These are phyloP conservation scores for Lichtheimia ornata DNA, from an alignment of 371 early-diverging fungal genomes.

Conservation along the genomic window DNA sequence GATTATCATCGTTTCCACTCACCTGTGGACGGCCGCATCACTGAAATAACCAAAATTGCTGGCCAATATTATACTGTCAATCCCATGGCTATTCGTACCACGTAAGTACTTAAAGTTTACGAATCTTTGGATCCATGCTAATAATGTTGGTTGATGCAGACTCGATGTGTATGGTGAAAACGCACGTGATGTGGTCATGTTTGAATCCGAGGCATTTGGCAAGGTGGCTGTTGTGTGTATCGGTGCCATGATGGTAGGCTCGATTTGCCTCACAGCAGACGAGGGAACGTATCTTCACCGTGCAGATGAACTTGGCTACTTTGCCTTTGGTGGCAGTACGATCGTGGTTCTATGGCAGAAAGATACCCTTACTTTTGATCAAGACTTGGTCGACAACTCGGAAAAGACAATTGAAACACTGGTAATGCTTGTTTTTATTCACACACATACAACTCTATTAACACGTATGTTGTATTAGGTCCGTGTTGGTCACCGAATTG, in stretches of 20 bases:
- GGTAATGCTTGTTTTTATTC: slow-evolving; percentile 8
- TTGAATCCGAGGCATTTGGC: slow-evolving; percentile 74
- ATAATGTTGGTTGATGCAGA: slow-evolving; percentile 9
- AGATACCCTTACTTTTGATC: slow-evolving; percentile 24
- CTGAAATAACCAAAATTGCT: slow-evolving; percentile 56
- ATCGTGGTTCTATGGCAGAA: slow-evolving; percentile 73
- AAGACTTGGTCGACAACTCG: slow-evolving; percentile 30
- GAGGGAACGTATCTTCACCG: slow-evolving; percentile 57
- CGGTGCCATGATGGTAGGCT: slow-evolving; percentile 92
- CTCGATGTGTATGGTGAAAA: slow-evolving; percentile 89
- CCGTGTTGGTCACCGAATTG: slow-evolving; percentile 18
- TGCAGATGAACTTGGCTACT: slow-evolving; percentile 84
- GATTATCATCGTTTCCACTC: slow-evolving; percentile 88
- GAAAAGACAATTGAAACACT: slow-evolving; percentile 30
- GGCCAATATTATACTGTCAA: slow-evolving; percentile 87
- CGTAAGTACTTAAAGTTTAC: too few relatives aligned
- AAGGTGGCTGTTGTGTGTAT: slow-evolving; percentile 73
- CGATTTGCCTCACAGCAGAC: slow-evolving; percentile 69
- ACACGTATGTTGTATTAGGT: slow-evolving; percentile 5
- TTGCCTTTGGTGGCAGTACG: slow-evolving; percentile 83
- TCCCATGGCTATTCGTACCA: slow-evolving; percentile 84
- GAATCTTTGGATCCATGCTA: not conserved
- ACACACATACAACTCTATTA: not conserved
- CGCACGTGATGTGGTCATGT: slow-evolving; percentile 68
- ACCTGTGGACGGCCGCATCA: slow-evolving; percentile 76